Evolutionary conservation across 2,329 filamentous ascomycete genomes (phyloP).

Genomic region (Taxawa tesnikishii): DNA sequence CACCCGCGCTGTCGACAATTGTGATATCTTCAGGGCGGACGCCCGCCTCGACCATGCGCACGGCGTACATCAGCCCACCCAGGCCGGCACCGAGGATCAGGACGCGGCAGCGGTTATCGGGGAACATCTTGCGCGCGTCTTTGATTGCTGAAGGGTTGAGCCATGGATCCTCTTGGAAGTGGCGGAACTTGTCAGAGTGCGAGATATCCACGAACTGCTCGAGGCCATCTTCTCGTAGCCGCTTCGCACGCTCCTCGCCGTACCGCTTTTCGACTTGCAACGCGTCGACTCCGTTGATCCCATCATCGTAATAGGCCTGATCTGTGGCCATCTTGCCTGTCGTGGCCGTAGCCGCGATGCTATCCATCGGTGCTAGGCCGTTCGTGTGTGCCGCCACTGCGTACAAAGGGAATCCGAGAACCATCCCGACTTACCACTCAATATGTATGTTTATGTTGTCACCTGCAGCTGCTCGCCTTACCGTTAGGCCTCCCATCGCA

Average conservation of each 20-base stretch:
- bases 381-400: no score
- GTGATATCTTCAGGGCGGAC: slow-evolving; percentile 23
- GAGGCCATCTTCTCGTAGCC: slow-evolving; percentile 11
- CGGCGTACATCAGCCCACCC: slow-evolving; percentile 30
- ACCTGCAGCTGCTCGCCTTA: no score
- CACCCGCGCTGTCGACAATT: slow-evolving; percentile 33
- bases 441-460: no score
- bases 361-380: no score
- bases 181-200: slow-evolving; percentile 11
- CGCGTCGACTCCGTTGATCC: no score
- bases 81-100: slow-evolving; percentile 33
- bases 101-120: slow-evolving; percentile 9
- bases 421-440: no score
- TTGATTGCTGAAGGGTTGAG: background rate
- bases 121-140: no score
- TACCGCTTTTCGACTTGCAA: slow-evolving; percentile 14
- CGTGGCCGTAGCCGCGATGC: no score
- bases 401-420: no score
- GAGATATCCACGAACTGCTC: slow-evolving; percentile 15
- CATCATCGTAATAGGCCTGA: no score
- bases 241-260: slow-evolving; percentile 15
- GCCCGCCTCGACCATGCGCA: slow-evolving; percentile 25
- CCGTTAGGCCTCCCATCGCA: no score
- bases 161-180: slow-evolving; percentile 19
- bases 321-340: no score